A percentile compares a stretch with the other conserved stretches of the same genome.
Evolutionary conservation across 768 basidiomycete species (phyloP).

Genomic region (Tricholoma hemisulphureum): DNA sequence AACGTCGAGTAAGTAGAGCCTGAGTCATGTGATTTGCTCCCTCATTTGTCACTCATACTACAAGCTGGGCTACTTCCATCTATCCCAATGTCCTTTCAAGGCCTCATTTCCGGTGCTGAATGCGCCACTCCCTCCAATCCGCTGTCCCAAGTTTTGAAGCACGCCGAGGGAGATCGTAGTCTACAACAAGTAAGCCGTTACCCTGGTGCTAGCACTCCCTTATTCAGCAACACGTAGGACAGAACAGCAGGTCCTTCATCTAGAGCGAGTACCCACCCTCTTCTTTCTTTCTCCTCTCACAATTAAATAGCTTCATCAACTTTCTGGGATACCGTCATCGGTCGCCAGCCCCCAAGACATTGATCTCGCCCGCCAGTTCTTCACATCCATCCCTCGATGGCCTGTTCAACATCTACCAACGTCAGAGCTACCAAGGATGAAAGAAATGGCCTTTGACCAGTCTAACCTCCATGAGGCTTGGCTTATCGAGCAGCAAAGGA

Average conservation of each 20-base stretch:
- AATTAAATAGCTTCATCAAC: constrained; percentile 62
- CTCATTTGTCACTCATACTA: too few relatives aligned
- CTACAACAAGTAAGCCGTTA: constrained; percentile 67
- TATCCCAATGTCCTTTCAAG: constrained; percentile 65
- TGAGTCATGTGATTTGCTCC: constrained; percentile 1
- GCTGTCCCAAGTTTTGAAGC: constrained; percentile 84
- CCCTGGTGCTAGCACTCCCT: background rate
- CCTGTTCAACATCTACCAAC: constrained; percentile 20
- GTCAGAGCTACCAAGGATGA: constrained; percentile 21
- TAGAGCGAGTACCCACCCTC: constrained; percentile 42
- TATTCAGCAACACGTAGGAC: constrained; percentile 46
- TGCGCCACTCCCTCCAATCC: constrained; percentile 85
- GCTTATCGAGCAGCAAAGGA: constrained; percentile 49
- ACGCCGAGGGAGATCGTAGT: constrained; percentile 85
- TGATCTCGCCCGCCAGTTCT: constrained; percentile 78
- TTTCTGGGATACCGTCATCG: constrained; percentile 56
- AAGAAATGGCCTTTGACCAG: constrained; percentile 20
- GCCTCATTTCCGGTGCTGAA: constrained; percentile 85
- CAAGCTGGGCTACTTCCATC: too few relatives aligned
- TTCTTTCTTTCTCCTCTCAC: constrained; percentile 2
- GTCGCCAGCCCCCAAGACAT: constrained; percentile 64
- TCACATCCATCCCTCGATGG: constrained; percentile 44
- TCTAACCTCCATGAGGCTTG: constrained; percentile 51
- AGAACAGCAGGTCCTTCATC: constrained; percentile 71
- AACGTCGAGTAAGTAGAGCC: background rate